A percentile compares a stretch with the other conserved stretches of the same genome.
phyloP scores from a whole-genome alignment of 148 eudicot species.

The Beta vulgaris region DNA sequence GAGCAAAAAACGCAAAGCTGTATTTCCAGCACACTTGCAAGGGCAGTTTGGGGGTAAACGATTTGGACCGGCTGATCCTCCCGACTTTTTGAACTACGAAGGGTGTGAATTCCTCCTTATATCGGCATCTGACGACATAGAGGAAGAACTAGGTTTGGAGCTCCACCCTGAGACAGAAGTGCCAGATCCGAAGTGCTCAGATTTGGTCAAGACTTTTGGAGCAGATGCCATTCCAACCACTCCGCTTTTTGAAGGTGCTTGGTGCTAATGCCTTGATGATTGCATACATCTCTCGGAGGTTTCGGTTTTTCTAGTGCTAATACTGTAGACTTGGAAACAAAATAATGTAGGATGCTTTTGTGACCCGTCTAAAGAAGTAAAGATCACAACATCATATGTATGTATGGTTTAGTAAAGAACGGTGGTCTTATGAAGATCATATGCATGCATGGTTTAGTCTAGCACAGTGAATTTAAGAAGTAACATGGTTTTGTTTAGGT shows the following conservation, averaged over 20 bases:
- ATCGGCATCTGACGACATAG: slow-evolving; percentile 62
- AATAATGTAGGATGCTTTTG: background rate
- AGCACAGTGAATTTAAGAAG: too few relatives aligned
- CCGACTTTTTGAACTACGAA: slow-evolving; percentile 73
- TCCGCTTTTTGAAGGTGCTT: slow-evolving; percentile 65
- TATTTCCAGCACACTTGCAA: slow-evolving; percentile 62
- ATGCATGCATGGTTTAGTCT: too few relatives aligned
- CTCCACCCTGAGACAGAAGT: slow-evolving; percentile 37
- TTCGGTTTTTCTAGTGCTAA: background rate
- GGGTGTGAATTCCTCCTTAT: slow-evolving; percentile 80
- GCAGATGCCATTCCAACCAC: slow-evolving; percentile 34
- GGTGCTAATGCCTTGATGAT: slow-evolving; percentile 36
- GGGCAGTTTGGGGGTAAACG: slow-evolving; percentile 46
- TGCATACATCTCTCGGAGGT: background rate
- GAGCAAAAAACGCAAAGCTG: slow-evolving; percentile 56
- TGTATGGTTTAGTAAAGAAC: background rate
- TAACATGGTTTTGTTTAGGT: too few relatives aligned
- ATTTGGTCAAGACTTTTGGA: slow-evolving; percentile 64
- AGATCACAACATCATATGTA: background rate
- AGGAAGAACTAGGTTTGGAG: slow-evolving; percentile 65
- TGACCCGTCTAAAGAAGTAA: background rate
- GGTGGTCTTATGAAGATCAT: background rate
- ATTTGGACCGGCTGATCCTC: slow-evolving; percentile 57
- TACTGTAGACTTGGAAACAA: background rate
- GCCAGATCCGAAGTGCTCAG: slow-evolving; percentile 44